Evolutionary conservation across 1,284 basidiomycete genomes (phyloP), one percentile per base, ranked within the genome.

Genomic region (Paramarasmius palmivorus): DNA sequence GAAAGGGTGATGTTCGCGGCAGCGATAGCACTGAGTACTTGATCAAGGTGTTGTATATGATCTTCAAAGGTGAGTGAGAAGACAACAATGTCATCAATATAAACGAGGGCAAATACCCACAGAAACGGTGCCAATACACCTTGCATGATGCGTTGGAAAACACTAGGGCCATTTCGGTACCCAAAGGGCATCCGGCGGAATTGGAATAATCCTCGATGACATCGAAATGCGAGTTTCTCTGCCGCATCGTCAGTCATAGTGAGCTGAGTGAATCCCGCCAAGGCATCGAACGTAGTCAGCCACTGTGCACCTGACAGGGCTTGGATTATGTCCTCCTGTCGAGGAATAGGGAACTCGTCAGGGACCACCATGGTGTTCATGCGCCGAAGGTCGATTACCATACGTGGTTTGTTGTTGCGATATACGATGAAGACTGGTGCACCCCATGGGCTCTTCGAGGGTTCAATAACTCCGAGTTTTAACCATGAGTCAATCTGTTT

Each of bases 151-250:
- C 54, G 36, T 34, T 58, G 57, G 26, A 58, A 58, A 6, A 57
- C 49, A 3, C 46, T 51, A 0, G 67, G 68, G 0, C 67, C 64
- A 40, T 67, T 68, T 12, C 60, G 47, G 5, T 63, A 61, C 8
- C 67, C 67, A 54, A 70, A 69, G 0, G 68, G 67, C 61, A 69
- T 63, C 25, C 64, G 37, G 7, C 53, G 54, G 54, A 66, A 70
- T 52, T 68, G 66, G 29, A 48, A 65, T 1, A 68, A 49, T 14
- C 67, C 68, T 42, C 58, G 39, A 46, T 68, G 65, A 17, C 61
- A 63, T 22, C 62, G 35, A 49, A 69, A 69, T 2, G 65, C 64
- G 0, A 63, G 61, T 48, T 67, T 67, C 17, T 61, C 57, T 14
- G 50, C 42, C 29, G 62, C 62, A 15, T 62, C 54, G 3, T 53